phyloP scores from a whole-genome alignment of 352 stramenopile species.

The Phytophthora pinifolia region DNA sequence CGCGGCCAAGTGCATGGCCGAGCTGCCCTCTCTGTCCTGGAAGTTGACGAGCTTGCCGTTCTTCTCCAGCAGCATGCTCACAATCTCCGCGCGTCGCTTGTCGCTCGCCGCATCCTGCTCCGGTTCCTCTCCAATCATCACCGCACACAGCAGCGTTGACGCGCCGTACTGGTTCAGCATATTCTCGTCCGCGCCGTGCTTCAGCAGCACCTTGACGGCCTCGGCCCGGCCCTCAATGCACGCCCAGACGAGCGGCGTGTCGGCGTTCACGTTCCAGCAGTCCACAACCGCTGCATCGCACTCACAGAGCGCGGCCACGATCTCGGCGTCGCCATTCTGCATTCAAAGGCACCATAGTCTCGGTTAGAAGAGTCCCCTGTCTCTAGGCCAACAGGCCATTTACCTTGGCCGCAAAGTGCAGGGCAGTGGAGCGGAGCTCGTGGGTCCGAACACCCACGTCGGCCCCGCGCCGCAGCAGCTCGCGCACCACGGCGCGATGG shows the following conservation, averaged over 20 bases:
- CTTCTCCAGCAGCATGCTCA: constrained; percentile 59
- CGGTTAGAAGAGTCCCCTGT: not conserved
- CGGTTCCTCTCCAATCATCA: constrained; percentile 78
- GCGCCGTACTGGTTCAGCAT: constrained; percentile 73
- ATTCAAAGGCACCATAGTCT: not conserved
- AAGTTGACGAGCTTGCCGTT: constrained; percentile 76
- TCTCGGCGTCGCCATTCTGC: constrained; percentile 63
- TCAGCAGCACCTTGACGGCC: constrained; percentile 67
- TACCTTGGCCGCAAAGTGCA: constrained; percentile 87
- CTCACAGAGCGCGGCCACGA: constrained; percentile 71
- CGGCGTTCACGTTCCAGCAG: constrained; percentile 70
- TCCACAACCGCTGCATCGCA: constrained; percentile 58
- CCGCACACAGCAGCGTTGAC: constrained; percentile 69
- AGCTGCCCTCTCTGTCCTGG: constrained; percentile 81
- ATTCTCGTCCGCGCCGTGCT: constrained; percentile 61
- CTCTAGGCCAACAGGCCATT: constrained; percentile 8
- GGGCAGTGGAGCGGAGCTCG: constrained; percentile 69
- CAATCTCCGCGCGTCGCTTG: constrained; percentile 53
- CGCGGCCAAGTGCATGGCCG: constrained; percentile 79
- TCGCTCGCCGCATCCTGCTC: constrained; percentile 51
- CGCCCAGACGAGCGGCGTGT: constrained; percentile 81
- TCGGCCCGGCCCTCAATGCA: constrained; percentile 76
- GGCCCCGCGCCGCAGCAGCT: constrained; percentile 57
- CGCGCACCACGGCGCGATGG: constrained; percentile 52
- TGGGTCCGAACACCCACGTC: constrained; percentile 66